Percentiles rank a stretch among this genome's conserved stretches.
Evolutionary conservation across 1,284 basidiomycete species (phyloP).

Genomic region (Ganoderma multipileum): DNA sequence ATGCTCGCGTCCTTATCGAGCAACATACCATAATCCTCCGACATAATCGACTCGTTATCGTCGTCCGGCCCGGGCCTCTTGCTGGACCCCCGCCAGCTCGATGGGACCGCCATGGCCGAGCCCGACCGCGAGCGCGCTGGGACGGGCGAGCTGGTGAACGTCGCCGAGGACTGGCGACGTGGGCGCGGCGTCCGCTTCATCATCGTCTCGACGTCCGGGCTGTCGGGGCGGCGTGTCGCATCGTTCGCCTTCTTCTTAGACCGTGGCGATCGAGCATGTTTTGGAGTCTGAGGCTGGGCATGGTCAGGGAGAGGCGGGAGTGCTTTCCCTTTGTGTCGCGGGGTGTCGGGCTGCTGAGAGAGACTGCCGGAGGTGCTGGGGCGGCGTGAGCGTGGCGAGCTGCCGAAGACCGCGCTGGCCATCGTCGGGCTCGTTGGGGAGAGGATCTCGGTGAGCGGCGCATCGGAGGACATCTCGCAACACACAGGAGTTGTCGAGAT

Average conservation of each 20-base stretch:
- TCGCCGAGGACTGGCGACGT: conserved; percentile 39
- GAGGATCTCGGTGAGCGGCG: conserved; percentile 17
- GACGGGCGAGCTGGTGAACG: conserved; percentile 21
- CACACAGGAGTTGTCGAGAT: not conserved
- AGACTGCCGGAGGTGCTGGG: conserved; percentile 29
- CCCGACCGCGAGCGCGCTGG: conserved; percentile 21
- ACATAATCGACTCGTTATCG: conserved; percentile 29
- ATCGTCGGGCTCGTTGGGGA: conserved; percentile 30
- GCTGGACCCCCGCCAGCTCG: conserved; percentile 28
- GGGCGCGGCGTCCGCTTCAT: conserved; percentile 55
- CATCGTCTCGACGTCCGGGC: conserved; percentile 57
- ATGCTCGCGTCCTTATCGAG: conserved; percentile 35
- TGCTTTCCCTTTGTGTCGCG: conserved; percentile 17
- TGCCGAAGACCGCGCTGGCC: conserved; percentile 31
- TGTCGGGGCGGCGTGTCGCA: conserved; percentile 35
- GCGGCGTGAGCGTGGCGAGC: conserved; percentile 29
- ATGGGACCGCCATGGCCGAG: conserved; percentile 26
- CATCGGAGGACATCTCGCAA: conserved; percentile 17
- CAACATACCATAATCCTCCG: conserved; percentile 34
- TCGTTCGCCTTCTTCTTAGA: not conserved
- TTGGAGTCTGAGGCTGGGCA: not conserved
- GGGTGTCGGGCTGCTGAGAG: conserved; percentile 9
- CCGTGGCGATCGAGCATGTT: not conserved
- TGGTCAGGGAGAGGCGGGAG: conserved; percentile 21
- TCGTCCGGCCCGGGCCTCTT: conserved; percentile 22